Base-by-base conservation (phyloP, 23 red algal species). In the Chondrus crispus region DNA sequence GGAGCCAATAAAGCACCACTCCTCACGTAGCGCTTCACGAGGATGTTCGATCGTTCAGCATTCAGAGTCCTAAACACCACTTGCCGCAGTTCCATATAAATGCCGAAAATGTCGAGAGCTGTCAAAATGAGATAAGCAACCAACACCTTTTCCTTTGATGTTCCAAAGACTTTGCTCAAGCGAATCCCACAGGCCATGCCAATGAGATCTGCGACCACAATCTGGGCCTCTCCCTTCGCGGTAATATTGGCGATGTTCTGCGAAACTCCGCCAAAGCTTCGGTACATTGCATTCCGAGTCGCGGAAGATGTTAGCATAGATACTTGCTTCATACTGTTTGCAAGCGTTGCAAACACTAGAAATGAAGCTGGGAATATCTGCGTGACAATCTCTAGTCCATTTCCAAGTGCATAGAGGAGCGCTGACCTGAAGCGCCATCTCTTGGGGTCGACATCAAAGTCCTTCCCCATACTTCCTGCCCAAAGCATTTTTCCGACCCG, bases 161-260 rank as follows among this genome's bases (percentile, higher is more conserved):
- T 81, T 38, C 87, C 94, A 0, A 98, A 63, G 33, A 79, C 64
- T 38, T 98, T 98, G 93, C 88, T 93, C 39, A 98, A 55, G 30
- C 91, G 86, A 44, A 98, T 96, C 33, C 97, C 97, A 24, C 89
- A 47, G n/a, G 76, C 81, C 97, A 96, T 98, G 39, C 97, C 97
- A 48, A 93, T 94, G 29, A 98, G 86, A 44, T 98, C 97, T 3
- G 97, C 97, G 3, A 98, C 91, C 41, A 95, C 93, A 71, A 95
- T 98, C 82, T 98, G 97, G 14, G 97, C 97, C 76, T 98, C 97
- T 11, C 97, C 97, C 75, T 98, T 98, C 33, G 97, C 97, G 5
- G 97, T 98, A 60, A 98, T 96, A 81, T 98, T 90, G 19, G 92
- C 97, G 48, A 98, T 98, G 53, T 98, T 98, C 68, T 98, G 91